Evolutionary conservation across 345 rosid species (phyloP), one percentile per base, ranked within the genome.

Genomic region (Eutrema japonicum): DNA sequence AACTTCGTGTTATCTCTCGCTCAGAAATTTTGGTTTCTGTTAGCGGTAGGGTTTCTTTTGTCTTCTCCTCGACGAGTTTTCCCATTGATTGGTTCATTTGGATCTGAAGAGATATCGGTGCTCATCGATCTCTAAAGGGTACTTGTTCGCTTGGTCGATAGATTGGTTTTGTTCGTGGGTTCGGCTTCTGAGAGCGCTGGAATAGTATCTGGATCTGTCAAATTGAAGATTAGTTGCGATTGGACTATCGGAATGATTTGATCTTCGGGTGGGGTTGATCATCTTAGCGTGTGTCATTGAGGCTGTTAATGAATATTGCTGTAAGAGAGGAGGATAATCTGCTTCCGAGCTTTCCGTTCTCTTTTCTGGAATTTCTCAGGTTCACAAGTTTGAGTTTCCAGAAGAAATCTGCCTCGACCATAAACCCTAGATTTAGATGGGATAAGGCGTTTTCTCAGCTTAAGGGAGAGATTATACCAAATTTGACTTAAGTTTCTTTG

Each of bases 371-470:
- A 81, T 85, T 86, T 91, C 89, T 85, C 85, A 66, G 89, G 83
- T 86, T 82, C 36, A 76, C 83, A 66, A 53, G 67, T 60, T 70
- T 80, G 69, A 78, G 75, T 16, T 72, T 83, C 47, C 79, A 69
- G 73, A 72, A 45, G 76, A 72, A 59, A 73, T 73, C 65, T 26
- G 51, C 72, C 27, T 78, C 82, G 2, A 83, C 73, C 68, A 80
- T 85, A 77, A 79, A 83, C 75, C 87, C 85, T 18, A 88, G 91
- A 77, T 91, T 88, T 73, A 85, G 97, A 85, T 89, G 97, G 97
- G 96, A 89, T 94, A 91, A 86, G 82, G 85, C 77, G 64, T 81
- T 83, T 72, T 83, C 76, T 59, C 80, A 79, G 77, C 78, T 87
- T 10, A 88, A 83, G 82, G 82, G 82, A 80, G 60, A 70, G 61